Conservation (phyloP, 2,329 filamentous ascomycete species). For the Fusarium mangiferae region DNA sequence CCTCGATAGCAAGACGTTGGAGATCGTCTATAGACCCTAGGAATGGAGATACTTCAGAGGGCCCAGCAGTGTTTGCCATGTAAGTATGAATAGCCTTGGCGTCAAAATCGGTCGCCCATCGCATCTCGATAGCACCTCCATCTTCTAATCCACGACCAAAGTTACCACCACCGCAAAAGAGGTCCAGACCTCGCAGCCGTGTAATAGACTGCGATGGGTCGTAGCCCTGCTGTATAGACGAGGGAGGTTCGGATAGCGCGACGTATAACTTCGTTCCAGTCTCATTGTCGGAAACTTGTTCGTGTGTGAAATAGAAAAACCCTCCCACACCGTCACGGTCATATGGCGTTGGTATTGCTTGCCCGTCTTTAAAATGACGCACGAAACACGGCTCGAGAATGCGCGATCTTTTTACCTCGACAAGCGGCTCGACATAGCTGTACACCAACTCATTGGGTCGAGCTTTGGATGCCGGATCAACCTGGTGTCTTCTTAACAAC, state of each 20-base stretch:
- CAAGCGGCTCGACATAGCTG: constrained; percentile 53
- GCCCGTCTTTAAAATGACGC: constrained; percentile 59
- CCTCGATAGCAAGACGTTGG: constrained; percentile 65
- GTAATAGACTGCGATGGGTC: constrained; percentile 52
- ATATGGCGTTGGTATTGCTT: constrained; percentile 70
- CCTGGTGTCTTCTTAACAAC: constrained; percentile 60
- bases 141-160: constrained; percentile 82
- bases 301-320: constrained; percentile 70
- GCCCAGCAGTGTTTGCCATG: constrained; percentile 68
- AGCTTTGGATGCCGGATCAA: constrained; percentile 49
- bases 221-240: constrained; percentile 64
- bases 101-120: constrained; percentile 75
- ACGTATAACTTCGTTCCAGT: constrained; percentile 34
- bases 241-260: constrained; percentile 51
- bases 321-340: constrained; percentile 72
- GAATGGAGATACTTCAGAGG: constrained; percentile 62
- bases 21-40: constrained; percentile 79
- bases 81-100: constrained; percentile 75
- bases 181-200: constrained; percentile 70
- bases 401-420: constrained; percentile 49
- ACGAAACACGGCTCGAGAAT: constrained; percentile 70
- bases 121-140: constrained; percentile 70
- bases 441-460: constrained; percentile 70
- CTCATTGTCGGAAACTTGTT: constrained; percentile 17
- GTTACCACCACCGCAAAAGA: constrained; percentile 83